A percentile compares a stretch with the other conserved stretches of the same genome.
phyloP scores from a whole-genome alignment of 441 rosid genomes.

The Gossypium gossypioides region DNA sequence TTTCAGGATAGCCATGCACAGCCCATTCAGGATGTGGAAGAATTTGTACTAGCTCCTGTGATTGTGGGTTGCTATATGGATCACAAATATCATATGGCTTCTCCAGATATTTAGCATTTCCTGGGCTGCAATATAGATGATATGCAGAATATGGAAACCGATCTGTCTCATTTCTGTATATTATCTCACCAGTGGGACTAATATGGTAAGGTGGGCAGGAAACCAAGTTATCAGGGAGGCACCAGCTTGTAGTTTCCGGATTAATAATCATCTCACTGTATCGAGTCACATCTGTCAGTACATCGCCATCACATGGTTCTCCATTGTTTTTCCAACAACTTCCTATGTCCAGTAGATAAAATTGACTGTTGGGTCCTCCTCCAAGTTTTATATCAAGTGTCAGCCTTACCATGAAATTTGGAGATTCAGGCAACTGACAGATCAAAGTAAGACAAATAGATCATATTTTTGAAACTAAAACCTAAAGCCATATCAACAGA shows the following conservation, averaged over 20 bases:
- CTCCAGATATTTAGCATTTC: conserved; percentile 44
- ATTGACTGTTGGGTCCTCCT: conserved; percentile 45
- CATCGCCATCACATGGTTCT: conserved; percentile 38
- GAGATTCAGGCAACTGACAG: conserved; percentile 54
- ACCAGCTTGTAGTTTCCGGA: conserved; percentile 41
- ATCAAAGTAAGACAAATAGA: conserved; percentile 2
- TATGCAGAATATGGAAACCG: conserved; percentile 62
- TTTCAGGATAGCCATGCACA: conserved; percentile 54
- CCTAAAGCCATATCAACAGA: not conserved
- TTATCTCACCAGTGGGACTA: conserved; percentile 36
- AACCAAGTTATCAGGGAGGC: conserved; percentile 27
- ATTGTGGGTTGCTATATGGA: conserved; percentile 68
- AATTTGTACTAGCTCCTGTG: conserved; percentile 56
- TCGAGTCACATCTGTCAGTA: conserved; percentile 42
- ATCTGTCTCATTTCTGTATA: conserved; percentile 45
- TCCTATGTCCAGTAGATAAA: conserved; percentile 45
- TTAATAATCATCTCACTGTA: conserved; percentile 51
- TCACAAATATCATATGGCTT: conserved; percentile 57
- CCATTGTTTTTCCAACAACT: conserved; percentile 55
- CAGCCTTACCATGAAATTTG: conserved; percentile 39
- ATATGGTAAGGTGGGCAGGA: conserved; percentile 65
- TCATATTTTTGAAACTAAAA: not conserved
- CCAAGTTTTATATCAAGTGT: conserved; percentile 42
- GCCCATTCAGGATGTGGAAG: conserved; percentile 65
- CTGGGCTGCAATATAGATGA: conserved; percentile 58